These are phyloP conservation scores for Solanum hybrid DNA, from an alignment of 305 asterid genomes.

Conservation along the genomic window DNA sequence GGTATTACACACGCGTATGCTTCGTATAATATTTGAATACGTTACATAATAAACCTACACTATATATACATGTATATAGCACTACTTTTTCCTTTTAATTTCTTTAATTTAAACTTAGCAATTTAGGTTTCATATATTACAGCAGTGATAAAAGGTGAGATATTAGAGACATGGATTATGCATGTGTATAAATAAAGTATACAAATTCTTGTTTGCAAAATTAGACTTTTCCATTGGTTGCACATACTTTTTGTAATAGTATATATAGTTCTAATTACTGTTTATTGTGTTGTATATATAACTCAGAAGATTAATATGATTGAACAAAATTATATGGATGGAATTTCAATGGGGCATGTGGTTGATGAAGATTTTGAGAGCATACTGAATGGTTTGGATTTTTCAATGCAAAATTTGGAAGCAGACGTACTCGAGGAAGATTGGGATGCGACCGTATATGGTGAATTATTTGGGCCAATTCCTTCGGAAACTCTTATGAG, in stretches of 20 bases:
- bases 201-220: not conserved
- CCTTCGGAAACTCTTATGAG: slow-evolving; percentile 32
- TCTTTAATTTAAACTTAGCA: not conserved
- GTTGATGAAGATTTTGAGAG: slow-evolving; percentile 26
- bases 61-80: not conserved
- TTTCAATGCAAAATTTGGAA: slow-evolving; percentile 52
- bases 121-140: not conserved
- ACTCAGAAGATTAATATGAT: slow-evolving; percentile 37
- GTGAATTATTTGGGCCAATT: slow-evolving; percentile 46
- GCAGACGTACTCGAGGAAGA: slow-evolving; percentile 31
- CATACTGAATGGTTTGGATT: slow-evolving; percentile 38
- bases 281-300: not conserved
- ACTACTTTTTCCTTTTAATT: not conserved
- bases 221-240: not conserved
- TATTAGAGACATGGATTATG: not conserved
- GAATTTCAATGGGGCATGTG: slow-evolving; percentile 19
- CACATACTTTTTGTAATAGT: not conserved
- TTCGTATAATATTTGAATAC: not conserved
- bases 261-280: not conserved
- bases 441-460: slow-evolving; percentile 41
- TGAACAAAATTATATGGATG: slow-evolving; percentile 30
- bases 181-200: not conserved
- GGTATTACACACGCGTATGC: not conserved
- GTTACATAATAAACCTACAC: not conserved
- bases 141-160: not conserved